Base-by-base conservation (phyloP, 1,284 basidiomycete genomes). In the Rhodofomes roseus region DNA sequence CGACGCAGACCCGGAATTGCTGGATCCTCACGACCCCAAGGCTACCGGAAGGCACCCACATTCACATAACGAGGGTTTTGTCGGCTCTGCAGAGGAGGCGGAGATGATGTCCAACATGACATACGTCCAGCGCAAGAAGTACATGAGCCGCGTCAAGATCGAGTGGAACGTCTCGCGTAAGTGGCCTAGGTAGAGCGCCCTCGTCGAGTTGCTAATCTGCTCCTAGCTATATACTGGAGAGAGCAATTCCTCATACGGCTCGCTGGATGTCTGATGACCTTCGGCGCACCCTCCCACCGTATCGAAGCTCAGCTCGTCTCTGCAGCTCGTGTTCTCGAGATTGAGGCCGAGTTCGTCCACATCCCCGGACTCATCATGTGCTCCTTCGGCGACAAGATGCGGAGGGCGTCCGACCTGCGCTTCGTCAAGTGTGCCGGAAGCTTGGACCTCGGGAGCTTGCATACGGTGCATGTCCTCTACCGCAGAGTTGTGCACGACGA, bases 401-500 rank as follows among this genome's bases (percentile, higher is more conserved):
- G 87, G 31, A 86, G 87, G 65, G 84, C 85, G 4, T 90, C 89
- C 23, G 89, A 93, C 73, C 92, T 90, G 25, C 89, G 93, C 70
- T 92, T 94, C 69, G 79, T 94, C 69, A 91, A 90, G 69, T 86
- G 85, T 60, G 74, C 77, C 40, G 87, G 90, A n/a, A 81, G 86
- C 46, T 84, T 94, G 46, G 82, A 87, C 41, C 82, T 94, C 6
- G 90, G 90, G 22, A 83, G 83, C 60, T 80, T 94, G 12, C 90
- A 93, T 71, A 82, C 86, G 58, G 86, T 92, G 0, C 92, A 93
- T 70, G 67, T 81, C 39, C 81, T 93, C 63, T 95, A 94, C 70
- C 85, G 90, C 44, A 73, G 79, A 11, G 92, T 95, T 43, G 85
- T 95, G 12, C 92, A 93, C 70, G 92, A 94, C 70, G 89, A 94